Base-by-base conservation (phyloP, 23 red algal species). In the Porphyridium purpureum region DNA sequence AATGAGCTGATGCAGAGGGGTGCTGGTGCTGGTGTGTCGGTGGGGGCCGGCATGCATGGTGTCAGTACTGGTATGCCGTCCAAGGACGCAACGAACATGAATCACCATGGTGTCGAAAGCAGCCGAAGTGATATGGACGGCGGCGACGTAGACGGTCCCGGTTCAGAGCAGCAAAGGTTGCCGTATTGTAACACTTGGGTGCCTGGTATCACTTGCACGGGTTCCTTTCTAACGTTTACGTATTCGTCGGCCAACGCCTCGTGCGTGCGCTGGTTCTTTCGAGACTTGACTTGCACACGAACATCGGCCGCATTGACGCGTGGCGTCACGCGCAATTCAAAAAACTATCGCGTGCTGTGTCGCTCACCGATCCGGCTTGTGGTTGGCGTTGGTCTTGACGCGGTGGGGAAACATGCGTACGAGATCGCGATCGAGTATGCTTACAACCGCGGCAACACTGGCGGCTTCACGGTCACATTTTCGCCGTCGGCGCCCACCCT, bases 391-490 rank as follows among this genome's bases (percentile, higher is more conserved):
- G 73, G 73, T n/a, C n/a, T n/a, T n/a, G n/a, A n/a, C n/a, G n/a
- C n/a, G n/a, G n/a, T n/a, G n/a, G n/a, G n/a, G n/a, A n/a, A 48
- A 22, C 44, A 48, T 22, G 44, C 19, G 19, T 48, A 48, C 44
- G 19, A 48, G 23, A 62, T 62, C 8, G 68, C 74, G 14, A 62
- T 80, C n/a, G 74, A 80, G 60, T 80, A 80, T 40, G 74, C 68
- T 2, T 80, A 80, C 31, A 66, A 57, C 9, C 54, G 62, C 42
- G 76, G 76, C 0, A 83, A 83, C 59, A 66, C 64, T 27, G 77
- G 77, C 50, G 77, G 77, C 7, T 83, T 83, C 21, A 71, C 58
- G 26, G 47, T 83, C 15, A 62, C 77, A 17, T 83, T 83, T 83
- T 62, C 65, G 1, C 77, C 77, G 5, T 49, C 65, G 8, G 60